Evolutionary conservation across 805 yeast genomes (phyloP).

Genomic region (Yueomyces sp.): DNA sequence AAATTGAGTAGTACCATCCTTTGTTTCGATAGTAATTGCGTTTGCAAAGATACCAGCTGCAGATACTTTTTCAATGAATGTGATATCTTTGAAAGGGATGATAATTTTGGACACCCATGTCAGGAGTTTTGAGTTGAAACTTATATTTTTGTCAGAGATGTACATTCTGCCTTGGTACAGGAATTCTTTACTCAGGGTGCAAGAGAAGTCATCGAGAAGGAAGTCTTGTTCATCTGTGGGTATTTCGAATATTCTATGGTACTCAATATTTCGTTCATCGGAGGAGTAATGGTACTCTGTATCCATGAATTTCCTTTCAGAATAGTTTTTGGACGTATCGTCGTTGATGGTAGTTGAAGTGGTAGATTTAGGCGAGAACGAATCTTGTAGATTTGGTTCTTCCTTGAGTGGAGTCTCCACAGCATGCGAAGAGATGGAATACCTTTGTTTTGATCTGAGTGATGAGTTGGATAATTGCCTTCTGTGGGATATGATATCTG

Average conservation of each 20-base stretch:
- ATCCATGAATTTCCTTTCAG: slow-evolving; percentile 42
- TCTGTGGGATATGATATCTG: slow-evolving; percentile 21
- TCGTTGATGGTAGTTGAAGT: slow-evolving; percentile 2
- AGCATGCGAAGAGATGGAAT: neutral
- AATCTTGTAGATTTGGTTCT: neutral
- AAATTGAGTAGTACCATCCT: slow-evolving; percentile 48
- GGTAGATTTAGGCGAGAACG: neutral
- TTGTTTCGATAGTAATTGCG: slow-evolving; percentile 64
- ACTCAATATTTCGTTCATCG: slow-evolving; percentile 52
- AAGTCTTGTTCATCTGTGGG: slow-evolving; percentile 51
- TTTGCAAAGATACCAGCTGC: slow-evolving; percentile 78
- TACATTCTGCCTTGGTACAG: slow-evolving; percentile 79
- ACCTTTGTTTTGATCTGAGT: slow-evolving; percentile 5
- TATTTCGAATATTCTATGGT: slow-evolving; percentile 60
- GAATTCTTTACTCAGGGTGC: slow-evolving; percentile 82
- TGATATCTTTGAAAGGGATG: slow-evolving; percentile 57
- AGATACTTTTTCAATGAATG: slow-evolving; percentile 50
- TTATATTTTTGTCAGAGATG: slow-evolving; percentile 60
- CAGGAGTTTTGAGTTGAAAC: slow-evolving; percentile 67
- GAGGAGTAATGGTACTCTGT: slow-evolving; percentile 55
- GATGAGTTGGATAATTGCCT: slow-evolving; percentile 5
- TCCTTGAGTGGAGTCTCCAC: neutral
- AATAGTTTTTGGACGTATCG: slow-evolving; percentile 32
- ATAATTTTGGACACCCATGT: slow-evolving; percentile 75
- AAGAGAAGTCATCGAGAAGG: slow-evolving; percentile 74